Base-by-base conservation (phyloP, 495 filamentous ascomycete genomes). In the Apodospora peruviana region DNA sequence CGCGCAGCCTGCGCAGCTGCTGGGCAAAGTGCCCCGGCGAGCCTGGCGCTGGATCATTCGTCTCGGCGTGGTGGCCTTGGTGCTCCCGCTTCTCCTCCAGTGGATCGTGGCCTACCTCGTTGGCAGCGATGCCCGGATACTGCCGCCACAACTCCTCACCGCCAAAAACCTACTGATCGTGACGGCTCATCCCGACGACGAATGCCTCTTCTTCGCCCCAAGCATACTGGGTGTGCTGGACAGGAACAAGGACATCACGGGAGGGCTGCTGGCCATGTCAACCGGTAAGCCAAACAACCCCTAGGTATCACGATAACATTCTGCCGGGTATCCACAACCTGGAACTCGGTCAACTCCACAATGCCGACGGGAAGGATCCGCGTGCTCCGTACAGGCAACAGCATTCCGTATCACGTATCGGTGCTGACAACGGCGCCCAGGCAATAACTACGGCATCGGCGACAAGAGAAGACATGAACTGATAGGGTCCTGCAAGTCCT, bases 151-250 rank as follows among this genome's bases (percentile, higher is more conserved):
- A 37, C 61, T 72, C 14, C 57, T 60, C 8, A 43, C 47, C 41
- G 62, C 69, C 40, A 63, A 59, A 35, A 72, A 66, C 50, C 56
- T 69, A 1, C 41, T 72, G 29, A 53, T 72, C 48, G 63, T 72
- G 16, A 69, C 66, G 27, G 69, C 69, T 1, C 69, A 72, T 52
- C 69, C 69, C 4, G 69, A 72, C 53, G 69, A 72, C 40, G 69
- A 72, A 48, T 70, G 67, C 34, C 56, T 72, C 12, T 72, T 72
- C 47, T 72, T 72, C 44, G 41, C 64, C 1, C 69, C 69, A 10
- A 69, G 59, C 56, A 68, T 70, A 8, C 36, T 72, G 23, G 61
- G 66, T n/a, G 50, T 66, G n/a, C 55, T 69, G 18, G 61, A 64
- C 42, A 38, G 64, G n/a, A 69, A 65, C 36, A 55, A 29, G 9